These are phyloP conservation scores for Acephala macrosclerotiorum DNA, from an alignment of 2,329 filamentous ascomycete species.

Conservation along the genomic window DNA sequence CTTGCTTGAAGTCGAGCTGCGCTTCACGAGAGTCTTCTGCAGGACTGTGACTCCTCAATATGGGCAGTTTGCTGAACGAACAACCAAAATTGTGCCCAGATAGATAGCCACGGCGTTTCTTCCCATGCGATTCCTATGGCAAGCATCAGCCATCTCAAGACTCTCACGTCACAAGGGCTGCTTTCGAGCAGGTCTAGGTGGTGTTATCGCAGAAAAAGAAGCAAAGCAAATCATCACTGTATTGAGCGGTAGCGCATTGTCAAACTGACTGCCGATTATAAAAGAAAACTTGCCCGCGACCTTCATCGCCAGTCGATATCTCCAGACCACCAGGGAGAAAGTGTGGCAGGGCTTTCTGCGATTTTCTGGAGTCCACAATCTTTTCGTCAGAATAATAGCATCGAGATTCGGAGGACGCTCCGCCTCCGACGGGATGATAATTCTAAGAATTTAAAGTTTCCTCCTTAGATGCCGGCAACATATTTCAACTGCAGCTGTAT, in stretches of 20 bases:
- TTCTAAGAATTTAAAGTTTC: background rate
- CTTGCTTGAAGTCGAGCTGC: slow-evolving; percentile 8
- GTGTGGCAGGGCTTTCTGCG: background rate
- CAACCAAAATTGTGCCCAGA: background rate
- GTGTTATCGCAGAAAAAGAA: background rate
- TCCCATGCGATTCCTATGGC: background rate
- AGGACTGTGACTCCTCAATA: background rate
- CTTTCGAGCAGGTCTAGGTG: background rate
- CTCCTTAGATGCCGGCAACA: background rate
- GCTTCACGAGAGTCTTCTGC: background rate
- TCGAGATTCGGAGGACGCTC: slow-evolving; percentile 6
- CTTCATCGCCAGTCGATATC: background rate
- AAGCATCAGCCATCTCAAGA: background rate
- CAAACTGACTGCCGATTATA: background rate
- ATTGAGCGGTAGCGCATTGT: background rate
- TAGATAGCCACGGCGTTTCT: background rate
- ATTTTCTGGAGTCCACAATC: background rate
- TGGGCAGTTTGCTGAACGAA: background rate
- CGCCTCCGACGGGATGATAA: background rate
- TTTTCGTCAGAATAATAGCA: background rate
- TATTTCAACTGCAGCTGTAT: background rate
- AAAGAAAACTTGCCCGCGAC: background rate
- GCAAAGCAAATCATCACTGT: background rate
- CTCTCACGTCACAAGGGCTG: background rate
- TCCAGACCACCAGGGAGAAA: background rate